These are phyloP conservation scores for Coemansia sp. DNA, from an alignment of 192 early-diverging fungal genomes.

Conservation along the genomic window DNA sequence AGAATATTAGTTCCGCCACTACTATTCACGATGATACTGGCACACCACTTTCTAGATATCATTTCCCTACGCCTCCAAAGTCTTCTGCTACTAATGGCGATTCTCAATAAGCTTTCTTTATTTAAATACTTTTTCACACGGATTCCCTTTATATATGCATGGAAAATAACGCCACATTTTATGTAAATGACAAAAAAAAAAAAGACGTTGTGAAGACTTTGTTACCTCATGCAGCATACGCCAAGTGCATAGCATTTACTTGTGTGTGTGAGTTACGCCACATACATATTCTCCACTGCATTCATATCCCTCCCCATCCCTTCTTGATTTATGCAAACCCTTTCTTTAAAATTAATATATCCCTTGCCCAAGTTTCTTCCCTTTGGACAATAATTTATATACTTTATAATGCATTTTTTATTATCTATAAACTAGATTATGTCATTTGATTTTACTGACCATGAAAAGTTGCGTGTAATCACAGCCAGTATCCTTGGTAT, in stretches of 20 bases:
- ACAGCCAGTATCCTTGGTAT: constrained; percentile 30
- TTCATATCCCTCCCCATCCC: no score
- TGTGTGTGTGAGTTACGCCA: neutral
- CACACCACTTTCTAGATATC: constrained; percentile 17
- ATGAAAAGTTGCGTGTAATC: constrained; percentile 36
- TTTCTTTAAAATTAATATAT: no score
- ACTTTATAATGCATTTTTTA: constrained; percentile 7
- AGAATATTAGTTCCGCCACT: constrained; percentile 42
- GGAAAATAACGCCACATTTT: no score
- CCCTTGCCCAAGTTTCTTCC: no score
- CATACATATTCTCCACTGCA: neutral
- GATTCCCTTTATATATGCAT: neutral
- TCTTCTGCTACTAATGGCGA: constrained; percentile 6
- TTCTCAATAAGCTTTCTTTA: neutral
- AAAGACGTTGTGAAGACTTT: no score
- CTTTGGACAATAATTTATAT: no score
- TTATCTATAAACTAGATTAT: constrained; percentile 12
- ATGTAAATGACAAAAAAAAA: no score
- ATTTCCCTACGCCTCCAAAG: constrained; percentile 21
- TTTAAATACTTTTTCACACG: neutral
- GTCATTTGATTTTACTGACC: constrained; percentile 36
- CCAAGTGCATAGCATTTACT: no score
- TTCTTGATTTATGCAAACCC: neutral
- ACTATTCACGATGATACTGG: constrained; percentile 37
- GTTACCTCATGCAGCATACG: no score